Evolutionary conservation across 1,139 yeast genomes (phyloP).

Genomic region (Taiozyma sp.): DNA sequence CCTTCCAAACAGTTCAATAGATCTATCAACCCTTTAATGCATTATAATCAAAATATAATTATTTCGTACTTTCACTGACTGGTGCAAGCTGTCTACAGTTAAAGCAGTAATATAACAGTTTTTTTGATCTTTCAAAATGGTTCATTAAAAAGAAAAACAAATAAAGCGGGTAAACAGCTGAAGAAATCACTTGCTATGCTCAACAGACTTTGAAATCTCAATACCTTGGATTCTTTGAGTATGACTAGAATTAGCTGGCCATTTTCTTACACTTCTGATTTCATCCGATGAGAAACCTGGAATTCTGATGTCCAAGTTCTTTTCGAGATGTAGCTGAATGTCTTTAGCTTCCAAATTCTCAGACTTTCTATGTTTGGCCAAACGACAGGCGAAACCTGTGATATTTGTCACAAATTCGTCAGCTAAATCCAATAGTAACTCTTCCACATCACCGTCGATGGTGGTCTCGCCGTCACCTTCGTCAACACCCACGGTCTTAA

Average conservation of each 20-base stretch:
- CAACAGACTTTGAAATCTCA: conserved; percentile 25
- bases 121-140: background rate
- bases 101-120: background rate
- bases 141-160: background rate
- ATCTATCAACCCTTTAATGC: background rate
- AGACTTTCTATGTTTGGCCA: conserved; percentile 93
- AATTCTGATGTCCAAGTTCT: conserved; percentile 91
- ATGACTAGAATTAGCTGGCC: conserved; percentile 70
- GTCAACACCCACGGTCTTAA: conserved; percentile 74
- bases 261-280: conserved; percentile 74
- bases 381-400: conserved; percentile 85
- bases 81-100: background rate
- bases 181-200: conserved; percentile 19
- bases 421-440: conserved; percentile 80
- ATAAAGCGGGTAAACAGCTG: background rate
- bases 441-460: conserved; percentile 97
- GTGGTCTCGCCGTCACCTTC: conserved; percentile 85
- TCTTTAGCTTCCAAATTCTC: conserved; percentile 85
- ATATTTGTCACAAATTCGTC: conserved; percentile 93
- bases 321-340: conserved; percentile 85
- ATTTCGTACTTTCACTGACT: background rate
- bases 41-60: background rate
- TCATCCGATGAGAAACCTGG: conserved; percentile 95
- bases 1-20: conserved; percentile 37
- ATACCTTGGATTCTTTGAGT: conserved; percentile 67